Percentiles rank a stretch among this genome's conserved stretches.
These are phyloP conservation scores for Benincasa hispida DNA, from an alignment of 306 rosid species.

Conservation along the genomic window DNA sequence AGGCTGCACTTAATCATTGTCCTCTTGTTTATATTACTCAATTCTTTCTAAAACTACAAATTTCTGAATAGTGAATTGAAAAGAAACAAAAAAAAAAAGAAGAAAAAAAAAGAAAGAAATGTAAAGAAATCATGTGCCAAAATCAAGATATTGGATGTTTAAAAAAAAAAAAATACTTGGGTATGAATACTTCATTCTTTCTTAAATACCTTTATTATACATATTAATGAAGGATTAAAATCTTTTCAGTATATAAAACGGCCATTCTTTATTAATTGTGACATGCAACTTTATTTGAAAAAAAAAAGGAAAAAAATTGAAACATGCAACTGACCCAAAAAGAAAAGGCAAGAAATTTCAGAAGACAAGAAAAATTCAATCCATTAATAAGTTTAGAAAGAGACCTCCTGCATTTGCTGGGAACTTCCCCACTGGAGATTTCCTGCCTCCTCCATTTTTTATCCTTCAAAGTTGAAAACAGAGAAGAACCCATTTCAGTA, in stretches of 20 bases:
- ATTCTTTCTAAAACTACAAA: not conserved
- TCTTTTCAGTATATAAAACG: not conserved
- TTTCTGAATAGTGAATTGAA: no score
- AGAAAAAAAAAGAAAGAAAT: no score
- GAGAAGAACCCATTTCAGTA: slow-evolving; percentile 15
- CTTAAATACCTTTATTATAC: not conserved
- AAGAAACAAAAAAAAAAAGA: no score
- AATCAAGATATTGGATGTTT: no score
- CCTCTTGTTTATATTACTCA: no score
- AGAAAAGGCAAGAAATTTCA: not conserved
- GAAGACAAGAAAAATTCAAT: not conserved
- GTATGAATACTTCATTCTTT: no score
- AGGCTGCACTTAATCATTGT: no score
- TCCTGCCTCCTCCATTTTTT: slow-evolving; percentile 34
- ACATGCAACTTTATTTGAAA: no score
- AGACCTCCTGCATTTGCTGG: slow-evolving; percentile 52
- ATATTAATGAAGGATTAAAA: not conserved
- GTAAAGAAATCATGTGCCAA: no score
- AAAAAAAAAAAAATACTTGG: no score
- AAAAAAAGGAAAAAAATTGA: no score
- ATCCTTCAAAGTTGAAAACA: slow-evolving; percentile 28
- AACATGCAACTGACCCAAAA: not conserved
- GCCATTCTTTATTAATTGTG: no score
- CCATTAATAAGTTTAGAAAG: slow-evolving; percentile 5
- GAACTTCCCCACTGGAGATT: slow-evolving; percentile 70